Percentiles rank a stretch among this genome's conserved stretches.
These are phyloP conservation scores for Debaryomyces hansenii DNA, from an alignment of 805 yeast species.

Conservation along the genomic window DNA sequence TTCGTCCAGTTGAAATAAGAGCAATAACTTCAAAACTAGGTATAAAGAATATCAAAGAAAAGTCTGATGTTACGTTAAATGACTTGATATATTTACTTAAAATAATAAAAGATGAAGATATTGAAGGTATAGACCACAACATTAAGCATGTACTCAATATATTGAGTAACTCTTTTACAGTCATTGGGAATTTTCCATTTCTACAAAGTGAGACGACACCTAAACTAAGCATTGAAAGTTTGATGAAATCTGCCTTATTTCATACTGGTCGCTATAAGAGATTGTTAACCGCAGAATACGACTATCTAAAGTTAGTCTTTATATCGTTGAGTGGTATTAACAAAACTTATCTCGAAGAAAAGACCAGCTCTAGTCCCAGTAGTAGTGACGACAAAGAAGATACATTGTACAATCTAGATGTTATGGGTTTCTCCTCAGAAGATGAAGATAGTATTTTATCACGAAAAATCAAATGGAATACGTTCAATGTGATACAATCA, in stretches of 20 bases:
- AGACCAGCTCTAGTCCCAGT: background rate
- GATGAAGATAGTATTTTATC: slow-evolving; percentile 3
- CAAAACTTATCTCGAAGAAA: background rate
- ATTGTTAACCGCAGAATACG: slow-evolving; percentile 34
- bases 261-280: slow-evolving; percentile 42
- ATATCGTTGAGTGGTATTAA: slow-evolving; percentile 37
- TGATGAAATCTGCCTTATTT: slow-evolving; percentile 31
- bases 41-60: slow-evolving; percentile 14
- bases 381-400: background rate
- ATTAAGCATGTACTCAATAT: slow-evolving; percentile 15
- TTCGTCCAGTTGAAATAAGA: slow-evolving; percentile 20
- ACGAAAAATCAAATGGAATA: slow-evolving; percentile 24
- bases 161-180: slow-evolving; percentile 40
- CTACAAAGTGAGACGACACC: slow-evolving; percentile 33
- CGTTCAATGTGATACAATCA: slow-evolving; percentile 35
- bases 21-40: slow-evolving; percentile 15
- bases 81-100: slow-evolving; percentile 23
- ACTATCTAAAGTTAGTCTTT: slow-evolving; percentile 47
- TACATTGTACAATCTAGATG: slow-evolving; percentile 8
- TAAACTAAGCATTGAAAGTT: slow-evolving; percentile 38
- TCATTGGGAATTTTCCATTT: slow-evolving; percentile 53
- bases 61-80: slow-evolving; percentile 12
- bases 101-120: slow-evolving; percentile 11
- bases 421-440: background rate
- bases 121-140: background rate